These are phyloP conservation scores for Populus pruinosa DNA, from an alignment of 345 rosid species.

Conservation along the genomic window DNA sequence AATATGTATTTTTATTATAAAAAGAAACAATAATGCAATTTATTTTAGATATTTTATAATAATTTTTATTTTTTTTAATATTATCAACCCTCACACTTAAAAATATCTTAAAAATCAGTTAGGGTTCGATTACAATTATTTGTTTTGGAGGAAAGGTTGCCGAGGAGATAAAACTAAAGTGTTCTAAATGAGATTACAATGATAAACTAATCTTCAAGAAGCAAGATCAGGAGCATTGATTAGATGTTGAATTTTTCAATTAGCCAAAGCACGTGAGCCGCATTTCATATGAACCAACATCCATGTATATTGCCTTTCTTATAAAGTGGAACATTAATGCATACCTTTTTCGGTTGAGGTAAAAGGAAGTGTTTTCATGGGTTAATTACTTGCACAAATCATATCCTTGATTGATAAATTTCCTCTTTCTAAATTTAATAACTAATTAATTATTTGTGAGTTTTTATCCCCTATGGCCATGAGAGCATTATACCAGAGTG, in stretches of 20 bases:
- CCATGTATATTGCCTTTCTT: no score
- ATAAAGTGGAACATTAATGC: background rate
- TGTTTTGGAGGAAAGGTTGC: no score
- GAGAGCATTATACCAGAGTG: background rate
- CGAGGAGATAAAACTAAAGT: background rate
- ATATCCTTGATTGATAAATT: background rate
- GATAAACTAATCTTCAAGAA: background rate
- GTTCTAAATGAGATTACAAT: background rate
- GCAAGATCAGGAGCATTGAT: background rate
- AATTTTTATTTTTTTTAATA: no score
- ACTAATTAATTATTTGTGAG: no score
- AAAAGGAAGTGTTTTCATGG: background rate
- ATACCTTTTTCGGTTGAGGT: background rate
- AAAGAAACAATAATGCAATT: no score
- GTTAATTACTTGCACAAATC: background rate
- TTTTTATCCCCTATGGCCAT: no score
- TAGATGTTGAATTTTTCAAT: background rate
- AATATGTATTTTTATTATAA: no score
- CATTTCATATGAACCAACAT: no score
- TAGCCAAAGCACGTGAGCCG: conserved; percentile 16
- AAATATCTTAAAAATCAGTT: no score
- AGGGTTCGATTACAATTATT: no score
- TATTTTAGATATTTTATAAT: no score
- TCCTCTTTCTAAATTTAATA: background rate
- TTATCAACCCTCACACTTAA: no score